Evolutionary conservation across 768 basidiomycete species (phyloP).

Genomic region (Basidioascus undulatus): DNA sequence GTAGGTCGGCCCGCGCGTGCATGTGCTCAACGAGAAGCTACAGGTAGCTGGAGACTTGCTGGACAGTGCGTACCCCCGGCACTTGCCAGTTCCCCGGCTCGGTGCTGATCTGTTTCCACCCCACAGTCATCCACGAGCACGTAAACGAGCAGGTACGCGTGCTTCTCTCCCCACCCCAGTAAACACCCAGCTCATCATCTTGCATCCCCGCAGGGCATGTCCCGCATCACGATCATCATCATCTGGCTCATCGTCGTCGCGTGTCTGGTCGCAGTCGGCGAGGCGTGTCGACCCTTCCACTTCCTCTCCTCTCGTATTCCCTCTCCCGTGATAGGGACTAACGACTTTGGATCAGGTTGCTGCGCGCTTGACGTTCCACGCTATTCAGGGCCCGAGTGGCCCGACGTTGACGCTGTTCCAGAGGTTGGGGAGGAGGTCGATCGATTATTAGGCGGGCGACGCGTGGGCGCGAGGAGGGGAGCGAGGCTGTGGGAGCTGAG

Average conservation of each 20-base stretch:
- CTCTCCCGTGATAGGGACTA: too few relatives aligned
- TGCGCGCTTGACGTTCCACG: too few relatives aligned
- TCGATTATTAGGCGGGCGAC: too few relatives aligned
- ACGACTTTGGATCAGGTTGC: too few relatives aligned
- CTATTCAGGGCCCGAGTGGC: too few relatives aligned
- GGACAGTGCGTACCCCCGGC: too few relatives aligned
- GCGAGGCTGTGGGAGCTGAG: too few relatives aligned
- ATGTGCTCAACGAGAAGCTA: constrained; percentile 67
- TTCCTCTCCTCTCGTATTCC: too few relatives aligned
- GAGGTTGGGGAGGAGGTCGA: too few relatives aligned
- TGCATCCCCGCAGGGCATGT: constrained; percentile 33
- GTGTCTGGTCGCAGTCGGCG: constrained; percentile 67
- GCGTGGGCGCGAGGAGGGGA: too few relatives aligned
- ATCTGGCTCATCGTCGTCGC: constrained; percentile 78
- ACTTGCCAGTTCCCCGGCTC: neutral
- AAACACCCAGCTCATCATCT: neutral
- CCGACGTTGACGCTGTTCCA: too few relatives aligned
- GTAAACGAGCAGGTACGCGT: constrained; percentile 36
- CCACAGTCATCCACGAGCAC: constrained; percentile 82
- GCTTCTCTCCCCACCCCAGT: constrained; percentile 1
- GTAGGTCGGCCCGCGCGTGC: constrained; percentile 46
- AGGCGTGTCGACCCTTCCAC: too few relatives aligned
- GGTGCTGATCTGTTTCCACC: constrained; percentile 27
- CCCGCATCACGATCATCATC: constrained; percentile 61
- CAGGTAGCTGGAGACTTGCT: constrained; percentile 73